Evolutionary conservation across 2,329 filamentous ascomycete species (phyloP).

Genomic region (Chaetomium olivaceum): DNA sequence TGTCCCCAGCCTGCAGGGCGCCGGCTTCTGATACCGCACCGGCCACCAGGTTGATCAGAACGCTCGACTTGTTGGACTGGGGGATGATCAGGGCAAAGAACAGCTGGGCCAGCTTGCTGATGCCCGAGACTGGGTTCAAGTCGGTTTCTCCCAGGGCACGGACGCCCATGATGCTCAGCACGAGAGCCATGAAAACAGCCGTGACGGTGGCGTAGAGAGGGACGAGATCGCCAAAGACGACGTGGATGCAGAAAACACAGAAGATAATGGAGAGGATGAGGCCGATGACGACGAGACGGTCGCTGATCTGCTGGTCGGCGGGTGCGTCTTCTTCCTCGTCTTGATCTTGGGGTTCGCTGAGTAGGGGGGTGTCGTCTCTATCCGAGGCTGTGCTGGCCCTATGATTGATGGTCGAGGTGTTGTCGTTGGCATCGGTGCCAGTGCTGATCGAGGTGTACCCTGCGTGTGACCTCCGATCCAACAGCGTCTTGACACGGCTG

Average conservation of each 20-base stretch:
- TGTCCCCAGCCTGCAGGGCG: conserved; percentile 89
- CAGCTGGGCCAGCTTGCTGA: conserved; percentile 93
- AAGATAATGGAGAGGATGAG: conserved; percentile 74
- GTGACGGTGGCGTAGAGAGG: conserved; percentile 73
- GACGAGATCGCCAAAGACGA: conserved; percentile 81
- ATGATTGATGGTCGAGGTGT: neutral
- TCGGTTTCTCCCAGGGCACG: conserved; percentile 78
- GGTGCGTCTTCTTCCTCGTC: conserved; percentile 65
- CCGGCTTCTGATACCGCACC: conserved; percentile 69
- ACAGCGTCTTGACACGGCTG: conserved; percentile 15
- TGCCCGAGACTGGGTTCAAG: conserved; percentile 92
- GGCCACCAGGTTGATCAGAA: conserved; percentile 94
- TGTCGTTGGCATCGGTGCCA: neutral
- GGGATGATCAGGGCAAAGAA: conserved; percentile 92
- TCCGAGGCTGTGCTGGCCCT: conserved; percentile 9
- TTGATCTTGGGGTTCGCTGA: conserved; percentile 76
- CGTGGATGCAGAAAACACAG: conserved; percentile 77
- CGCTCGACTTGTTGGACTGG: conserved; percentile 73
- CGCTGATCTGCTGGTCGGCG: conserved; percentile 75
- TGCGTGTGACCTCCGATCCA: neutral
- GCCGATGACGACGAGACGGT: conserved; percentile 69
- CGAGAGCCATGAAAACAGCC: conserved; percentile 80
- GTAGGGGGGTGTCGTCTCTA: conserved; percentile 40
- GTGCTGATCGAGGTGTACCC: conserved; percentile 24
- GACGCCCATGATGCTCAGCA: conserved; percentile 74